These are phyloP conservation scores for Stylosanthes scabra DNA, from an alignment of 331 rosid species.

Conservation along the genomic window DNA sequence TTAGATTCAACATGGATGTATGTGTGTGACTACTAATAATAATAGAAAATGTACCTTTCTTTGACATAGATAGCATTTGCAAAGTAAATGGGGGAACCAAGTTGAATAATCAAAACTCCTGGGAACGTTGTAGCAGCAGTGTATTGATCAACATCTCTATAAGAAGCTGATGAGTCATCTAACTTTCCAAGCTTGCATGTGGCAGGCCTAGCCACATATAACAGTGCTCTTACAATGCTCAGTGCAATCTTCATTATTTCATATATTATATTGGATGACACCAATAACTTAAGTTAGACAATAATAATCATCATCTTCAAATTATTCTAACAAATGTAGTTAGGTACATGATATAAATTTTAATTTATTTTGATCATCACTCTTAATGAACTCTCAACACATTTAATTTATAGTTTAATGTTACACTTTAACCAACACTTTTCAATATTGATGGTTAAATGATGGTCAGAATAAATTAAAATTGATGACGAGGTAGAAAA, in stretches of 20 bases:
- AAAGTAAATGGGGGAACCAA: constrained; percentile 93
- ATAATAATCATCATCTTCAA: no score
- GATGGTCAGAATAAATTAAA: no score
- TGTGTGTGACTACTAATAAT: no score
- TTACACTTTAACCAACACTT: no score
- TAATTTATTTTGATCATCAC: no score
- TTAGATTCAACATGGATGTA: background rate
- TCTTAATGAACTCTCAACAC: no score
- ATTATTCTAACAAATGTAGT: no score
- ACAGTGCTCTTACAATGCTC: constrained; percentile 72
- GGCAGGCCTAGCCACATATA: constrained; percentile 89
- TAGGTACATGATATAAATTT: no score
- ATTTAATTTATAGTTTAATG: no score
- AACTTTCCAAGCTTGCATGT: constrained; percentile 80
- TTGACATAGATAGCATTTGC: constrained; percentile 70
- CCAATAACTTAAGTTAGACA: background rate
- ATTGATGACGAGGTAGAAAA: no score
- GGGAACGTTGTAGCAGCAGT: constrained; percentile 42
- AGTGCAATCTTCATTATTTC: constrained; percentile 61
- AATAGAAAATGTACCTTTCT: constrained; percentile 62
- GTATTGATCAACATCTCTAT: constrained; percentile 79
- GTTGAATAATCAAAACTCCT: constrained; percentile 66
- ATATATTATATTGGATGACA: background rate
- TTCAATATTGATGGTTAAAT: no score
- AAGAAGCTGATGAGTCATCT: constrained; percentile 44